A percentile compares a stretch with the other conserved stretches of the same genome.
These are phyloP conservation scores for Fusarium domesticum DNA, from an alignment of 2,329 filamentous ascomycete genomes.

Conservation along the genomic window DNA sequence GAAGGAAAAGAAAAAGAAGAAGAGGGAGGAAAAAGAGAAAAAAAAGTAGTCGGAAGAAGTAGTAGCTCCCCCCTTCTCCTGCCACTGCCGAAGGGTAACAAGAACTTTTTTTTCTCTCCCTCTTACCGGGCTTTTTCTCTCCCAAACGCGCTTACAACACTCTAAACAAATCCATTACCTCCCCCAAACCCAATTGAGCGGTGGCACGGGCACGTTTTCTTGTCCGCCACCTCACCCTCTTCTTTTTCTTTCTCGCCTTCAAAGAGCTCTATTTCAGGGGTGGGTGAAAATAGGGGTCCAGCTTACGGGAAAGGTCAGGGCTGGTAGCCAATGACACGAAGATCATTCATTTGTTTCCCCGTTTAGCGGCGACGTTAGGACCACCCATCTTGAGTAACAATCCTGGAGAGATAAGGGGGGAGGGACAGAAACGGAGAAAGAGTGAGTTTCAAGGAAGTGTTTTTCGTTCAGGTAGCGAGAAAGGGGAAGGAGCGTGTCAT, in stretches of 20 bases:
- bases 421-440: too few species aligned
- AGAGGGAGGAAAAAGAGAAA: not conserved
- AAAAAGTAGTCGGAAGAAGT: constrained; percentile 2
- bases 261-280: too few species aligned
- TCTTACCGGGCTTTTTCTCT: not conserved
- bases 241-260: not conserved
- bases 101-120: not conserved
- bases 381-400: constrained; percentile 27
- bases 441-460: too few species aligned
- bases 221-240: not conserved
- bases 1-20: constrained; percentile 1
- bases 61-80: not conserved
- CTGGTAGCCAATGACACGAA: too few species aligned
- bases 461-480: too few species aligned
- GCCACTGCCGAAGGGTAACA: too few species aligned
- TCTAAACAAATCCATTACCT: too few species aligned
- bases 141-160: too few species aligned
- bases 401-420: constrained; percentile 14
- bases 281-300: too few species aligned
- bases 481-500: too few species aligned
- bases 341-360: too few species aligned
- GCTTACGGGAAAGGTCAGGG: too few species aligned
- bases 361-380: constrained; percentile 9
- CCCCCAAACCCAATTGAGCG: not conserved
- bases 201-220: not conserved